Evolutionary conservation across 805 yeast genomes (phyloP).

Genomic region (Torulaspora microellipsoides): DNA sequence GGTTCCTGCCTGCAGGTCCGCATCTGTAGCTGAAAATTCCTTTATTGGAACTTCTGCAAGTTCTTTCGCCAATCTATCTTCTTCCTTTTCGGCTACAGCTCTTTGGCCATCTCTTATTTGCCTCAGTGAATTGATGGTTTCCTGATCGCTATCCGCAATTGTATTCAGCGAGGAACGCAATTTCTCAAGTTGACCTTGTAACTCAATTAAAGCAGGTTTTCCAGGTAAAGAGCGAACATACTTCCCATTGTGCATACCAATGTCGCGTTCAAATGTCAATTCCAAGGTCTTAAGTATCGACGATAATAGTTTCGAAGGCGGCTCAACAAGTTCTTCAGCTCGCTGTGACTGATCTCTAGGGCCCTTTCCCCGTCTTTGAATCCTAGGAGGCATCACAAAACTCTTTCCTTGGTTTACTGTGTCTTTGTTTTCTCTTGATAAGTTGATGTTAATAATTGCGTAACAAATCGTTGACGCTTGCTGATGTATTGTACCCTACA

Average conservation of each 20-base stretch:
- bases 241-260: conserved; percentile 61
- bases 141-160: conserved; percentile 23
- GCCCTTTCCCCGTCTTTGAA: conserved; percentile 29
- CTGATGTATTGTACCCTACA: no score
- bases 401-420: background rate
- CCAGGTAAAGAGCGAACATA: conserved; percentile 41
- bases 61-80: background rate
- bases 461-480: no score
- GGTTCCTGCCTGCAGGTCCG: no score
- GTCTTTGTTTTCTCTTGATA: no score
- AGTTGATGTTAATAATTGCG: no score
- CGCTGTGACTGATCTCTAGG: conserved; percentile 22
- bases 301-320: conserved; percentile 43
- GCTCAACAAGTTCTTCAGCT: conserved; percentile 28
- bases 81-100: background rate
- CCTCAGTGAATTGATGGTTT: conserved; percentile 17
- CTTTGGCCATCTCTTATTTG: conserved; percentile 12
- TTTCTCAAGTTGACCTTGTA: conserved; percentile 37
- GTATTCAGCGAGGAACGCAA: conserved; percentile 21
- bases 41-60: no score
- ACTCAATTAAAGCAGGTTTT: conserved; percentile 40
- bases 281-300: conserved; percentile 50
- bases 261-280: conserved; percentile 52
- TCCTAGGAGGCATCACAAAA: conserved; percentile 5
- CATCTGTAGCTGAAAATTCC: no score